phyloP scores from a whole-genome alignment of 1,284 basidiomycete species.

The Volvariella surrecta region DNA sequence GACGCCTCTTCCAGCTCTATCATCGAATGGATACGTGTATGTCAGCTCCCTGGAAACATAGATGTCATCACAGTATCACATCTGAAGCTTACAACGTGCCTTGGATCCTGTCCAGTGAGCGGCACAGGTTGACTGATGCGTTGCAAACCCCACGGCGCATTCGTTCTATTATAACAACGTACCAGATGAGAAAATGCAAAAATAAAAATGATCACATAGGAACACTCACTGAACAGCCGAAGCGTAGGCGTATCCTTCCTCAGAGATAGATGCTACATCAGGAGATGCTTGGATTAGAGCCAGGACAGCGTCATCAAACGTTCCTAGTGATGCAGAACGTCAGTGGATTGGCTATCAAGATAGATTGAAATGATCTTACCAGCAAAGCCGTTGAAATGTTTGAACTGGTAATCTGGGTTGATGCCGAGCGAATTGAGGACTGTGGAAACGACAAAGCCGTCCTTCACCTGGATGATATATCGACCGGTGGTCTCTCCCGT shows the following conservation, averaged over 20 bases:
- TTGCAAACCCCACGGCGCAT: slow-evolving; percentile 9
- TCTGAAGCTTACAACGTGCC: neutral
- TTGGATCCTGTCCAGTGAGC: neutral
- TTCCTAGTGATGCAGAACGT: slow-evolving; percentile 1
- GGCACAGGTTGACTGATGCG: slow-evolving; percentile 5
- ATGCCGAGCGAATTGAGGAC: too few relatives aligned
- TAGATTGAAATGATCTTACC: too few relatives aligned
- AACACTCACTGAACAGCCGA: slow-evolving; percentile 9
- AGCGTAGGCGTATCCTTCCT: slow-evolving; percentile 10
- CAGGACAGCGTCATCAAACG: slow-evolving; percentile 7
- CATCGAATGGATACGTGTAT: slow-evolving; percentile 7
- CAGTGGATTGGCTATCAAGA: too few relatives aligned
- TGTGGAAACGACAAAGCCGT: slow-evolving; percentile 21
- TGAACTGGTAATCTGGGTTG: neutral
- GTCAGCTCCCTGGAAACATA: slow-evolving; percentile 2
- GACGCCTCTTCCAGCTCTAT: slow-evolving; percentile 7
- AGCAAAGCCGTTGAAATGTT: neutral
- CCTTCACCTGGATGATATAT: slow-evolving; percentile 59
- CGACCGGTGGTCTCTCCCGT: slow-evolving; percentile 18
- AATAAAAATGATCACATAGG: neutral
- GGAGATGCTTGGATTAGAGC: slow-evolving; percentile 9
- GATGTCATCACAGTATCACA: too few relatives aligned
- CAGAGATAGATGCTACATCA: slow-evolving; percentile 11
- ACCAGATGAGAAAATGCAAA: neutral
- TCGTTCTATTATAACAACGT: neutral